Conservation (phyloP, 2,329 filamentous ascomycete species). For the Aspergillus flavus region DNA sequence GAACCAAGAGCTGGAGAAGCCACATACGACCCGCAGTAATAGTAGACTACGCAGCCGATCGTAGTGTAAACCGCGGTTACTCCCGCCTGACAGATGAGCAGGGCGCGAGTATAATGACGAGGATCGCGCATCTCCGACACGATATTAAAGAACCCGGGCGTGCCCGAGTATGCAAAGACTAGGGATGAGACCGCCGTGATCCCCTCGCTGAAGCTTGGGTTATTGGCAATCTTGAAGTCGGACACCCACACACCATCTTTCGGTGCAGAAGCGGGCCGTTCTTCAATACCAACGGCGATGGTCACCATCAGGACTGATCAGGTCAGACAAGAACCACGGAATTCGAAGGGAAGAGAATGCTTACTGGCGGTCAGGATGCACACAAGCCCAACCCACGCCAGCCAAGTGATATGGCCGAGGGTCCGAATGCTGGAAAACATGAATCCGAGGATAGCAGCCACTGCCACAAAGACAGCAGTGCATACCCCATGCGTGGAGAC, state of each 20-base stretch:
- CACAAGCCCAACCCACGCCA: constrained; percentile 38
- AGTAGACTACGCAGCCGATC: constrained; percentile 47
- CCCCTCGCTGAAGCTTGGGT: constrained; percentile 28
- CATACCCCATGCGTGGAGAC: constrained; percentile 41
- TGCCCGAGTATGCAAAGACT: constrained; percentile 33
- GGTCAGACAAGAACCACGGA: not conserved
- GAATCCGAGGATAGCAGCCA: constrained; percentile 28
- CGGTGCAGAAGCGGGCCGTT: constrained; percentile 38
- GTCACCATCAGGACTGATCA: constrained; percentile 28
- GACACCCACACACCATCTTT: constrained; percentile 29
- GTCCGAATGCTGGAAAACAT: constrained; percentile 37
- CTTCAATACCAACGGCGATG: constrained; percentile 35
- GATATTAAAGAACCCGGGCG: constrained; percentile 37
- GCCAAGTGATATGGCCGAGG: constrained; percentile 36
- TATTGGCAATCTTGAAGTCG: constrained; percentile 31
- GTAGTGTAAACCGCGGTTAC: constrained; percentile 39
- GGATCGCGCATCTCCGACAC: constrained; percentile 44
- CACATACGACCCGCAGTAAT: constrained; percentile 50
- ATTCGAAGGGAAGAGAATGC: not conserved
- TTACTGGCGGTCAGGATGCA: constrained; percentile 24
- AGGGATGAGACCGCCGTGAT: constrained; percentile 34
- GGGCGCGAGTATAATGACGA: constrained; percentile 32
- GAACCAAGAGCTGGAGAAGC: constrained; percentile 53
- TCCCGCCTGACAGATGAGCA: constrained; percentile 35
- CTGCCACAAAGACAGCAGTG: constrained; percentile 30